Percentiles rank a stretch among this genome's conserved stretches.
Evolutionary conservation across 164 flowering plant genomes (phyloP).

Genomic region (Liquidambar formosana): DNA sequence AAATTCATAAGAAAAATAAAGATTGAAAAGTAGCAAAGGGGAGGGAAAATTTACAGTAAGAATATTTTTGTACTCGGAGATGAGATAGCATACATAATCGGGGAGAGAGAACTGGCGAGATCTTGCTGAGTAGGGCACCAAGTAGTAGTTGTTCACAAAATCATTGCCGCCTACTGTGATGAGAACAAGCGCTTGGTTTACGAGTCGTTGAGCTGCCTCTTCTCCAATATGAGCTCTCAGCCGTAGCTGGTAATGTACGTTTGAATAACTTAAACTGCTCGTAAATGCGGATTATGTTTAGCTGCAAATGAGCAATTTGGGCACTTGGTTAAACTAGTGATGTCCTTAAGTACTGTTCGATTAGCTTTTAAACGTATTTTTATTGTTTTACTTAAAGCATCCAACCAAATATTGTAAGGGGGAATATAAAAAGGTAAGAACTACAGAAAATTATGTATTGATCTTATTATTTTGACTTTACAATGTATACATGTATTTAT

Average conservation of each 20-base stretch:
- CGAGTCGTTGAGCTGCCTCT: neutral
- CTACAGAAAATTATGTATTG: too few relatives aligned
- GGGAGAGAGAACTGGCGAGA: constrained; percentile 5
- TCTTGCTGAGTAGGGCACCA: constrained; percentile 8
- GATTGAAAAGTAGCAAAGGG: too few relatives aligned
- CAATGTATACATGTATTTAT: too few relatives aligned
- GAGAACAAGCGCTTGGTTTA: constrained; percentile 4
- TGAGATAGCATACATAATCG: constrained; percentile 3
- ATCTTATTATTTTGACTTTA: too few relatives aligned
- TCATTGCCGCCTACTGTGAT: constrained; percentile 8
- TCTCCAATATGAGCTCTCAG: neutral
- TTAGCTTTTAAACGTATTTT: too few relatives aligned
- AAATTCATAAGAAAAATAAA: too few relatives aligned
- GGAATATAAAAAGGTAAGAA: too few relatives aligned
- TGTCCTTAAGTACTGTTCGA: too few relatives aligned
- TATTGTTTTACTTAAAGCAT: too few relatives aligned
- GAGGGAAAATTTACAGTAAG: neutral
- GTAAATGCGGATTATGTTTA: constrained; percentile 3
- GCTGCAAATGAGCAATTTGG: neutral
- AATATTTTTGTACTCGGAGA: neutral
- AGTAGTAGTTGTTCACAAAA: constrained; percentile 10
- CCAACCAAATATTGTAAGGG: too few relatives aligned
- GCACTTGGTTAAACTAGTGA: too few relatives aligned
- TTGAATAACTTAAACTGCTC: neutral
- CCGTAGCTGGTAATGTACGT: neutral